These are phyloP conservation scores for Plasmodium malariae DNA, from an alignment of 169 alveolate genomes.

Conservation along the genomic window DNA sequence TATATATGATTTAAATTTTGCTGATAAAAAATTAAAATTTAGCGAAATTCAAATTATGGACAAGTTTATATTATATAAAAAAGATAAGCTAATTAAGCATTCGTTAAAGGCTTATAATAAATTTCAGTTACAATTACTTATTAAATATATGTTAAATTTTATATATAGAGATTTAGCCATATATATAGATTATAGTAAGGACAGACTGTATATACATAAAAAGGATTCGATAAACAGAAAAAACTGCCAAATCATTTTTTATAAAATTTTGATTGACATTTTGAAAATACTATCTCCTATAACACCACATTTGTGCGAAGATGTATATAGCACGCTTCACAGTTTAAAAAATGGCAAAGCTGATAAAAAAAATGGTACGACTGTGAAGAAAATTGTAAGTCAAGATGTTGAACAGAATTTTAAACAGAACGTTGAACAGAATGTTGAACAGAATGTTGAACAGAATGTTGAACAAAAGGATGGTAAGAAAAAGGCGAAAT, in stretches of 20 bases:
- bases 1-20: conserved; percentile 38
- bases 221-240: conserved; percentile 54
- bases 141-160: conserved; percentile 54
- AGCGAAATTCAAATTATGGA: conserved; percentile 63
- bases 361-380: not conserved
- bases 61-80: conserved; percentile 32
- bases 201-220: conserved; percentile 58
- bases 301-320: conserved; percentile 73
- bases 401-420: not conserved
- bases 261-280: conserved; percentile 19
- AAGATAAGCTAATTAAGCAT: conserved; percentile 28
- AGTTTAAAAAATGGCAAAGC: not conserved
- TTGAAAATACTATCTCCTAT: conserved; percentile 52
- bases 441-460: no score
- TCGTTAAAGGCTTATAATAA: conserved; percentile 28
- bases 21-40: not conserved
- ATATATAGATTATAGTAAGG: conserved; percentile 68
- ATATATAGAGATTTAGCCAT: conserved; percentile 54
- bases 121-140: conserved; percentile 40
- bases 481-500: conserved; percentile 19
- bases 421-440: no score
- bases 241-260: conserved; percentile 53
- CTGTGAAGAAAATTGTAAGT: not conserved
- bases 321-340: conserved; percentile 21
- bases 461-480: no score